Evolutionary conservation across 2,329 filamentous ascomycete species (phyloP), one percentile per base, ranked within the genome.

Genomic region (Sphaerostilbella broomeana): DNA sequence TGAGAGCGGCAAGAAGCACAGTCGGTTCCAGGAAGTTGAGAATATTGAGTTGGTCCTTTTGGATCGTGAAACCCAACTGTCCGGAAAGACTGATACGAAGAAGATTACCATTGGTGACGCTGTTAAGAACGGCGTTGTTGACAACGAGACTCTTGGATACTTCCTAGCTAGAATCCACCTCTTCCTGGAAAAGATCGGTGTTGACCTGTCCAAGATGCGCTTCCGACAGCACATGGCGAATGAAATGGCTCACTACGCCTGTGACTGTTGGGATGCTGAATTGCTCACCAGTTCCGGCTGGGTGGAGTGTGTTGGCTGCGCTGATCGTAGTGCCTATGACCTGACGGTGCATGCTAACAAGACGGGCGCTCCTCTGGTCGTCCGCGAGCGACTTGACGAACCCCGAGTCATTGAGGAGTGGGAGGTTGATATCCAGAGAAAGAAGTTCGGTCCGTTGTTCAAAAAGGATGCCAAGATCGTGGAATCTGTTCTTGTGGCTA

Each of bases 241-340:
- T 53, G 74, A 77, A 57, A 78, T 77, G 73, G 75, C 92, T 12
- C 92, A 98, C 66, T 98, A 98, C 60, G 92, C 92, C 32, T 77
- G 81, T 40, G 92, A 98, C 69, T 98, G 92, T 69, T 97, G 92
- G 92, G 92, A 98, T 63, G 90, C 88, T 11, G 92, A 98, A 64
- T 70, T 98, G 40, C 72, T 84, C 47, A 97, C 86, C 42, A 89
- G 84, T 46, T 89, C 89, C 56, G 92, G 92, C 60, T 98, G 92
- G 92, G 86, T 97, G 47, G 92, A 98, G 70, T 97, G 90, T 62
- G 90, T 97, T 55, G 92, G 92, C 47, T 97, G 92, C 63, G 92
- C 92, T 45, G 90, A 95, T 61, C 80, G 92, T 55, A 94, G 86
- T 59, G 92, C 92, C 15, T 98, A 95, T 62, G 92, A 98, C 64